phyloP scores from a whole-genome alignment of 2,329 filamentous ascomycete genomes.

The Botrytis galanthina region DNA sequence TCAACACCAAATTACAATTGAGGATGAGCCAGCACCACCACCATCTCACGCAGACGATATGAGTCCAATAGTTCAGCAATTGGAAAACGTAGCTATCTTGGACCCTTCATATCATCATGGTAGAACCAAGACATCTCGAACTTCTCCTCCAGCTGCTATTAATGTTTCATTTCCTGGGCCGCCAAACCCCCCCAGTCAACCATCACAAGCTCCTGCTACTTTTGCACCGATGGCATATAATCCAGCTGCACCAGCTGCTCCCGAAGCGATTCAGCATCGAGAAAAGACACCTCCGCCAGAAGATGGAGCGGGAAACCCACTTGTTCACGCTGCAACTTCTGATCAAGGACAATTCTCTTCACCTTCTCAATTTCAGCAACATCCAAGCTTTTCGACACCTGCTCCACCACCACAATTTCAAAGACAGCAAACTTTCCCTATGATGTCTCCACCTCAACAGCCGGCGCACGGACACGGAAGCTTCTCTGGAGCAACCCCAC shows the following conservation, averaged over 20 bases:
- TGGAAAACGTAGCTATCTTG: conserved; percentile 69
- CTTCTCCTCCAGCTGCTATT: conserved; percentile 23
- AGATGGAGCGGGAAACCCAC: conserved; percentile 59
- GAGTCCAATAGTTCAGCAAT: conserved; percentile 69
- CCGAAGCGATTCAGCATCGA: conserved; percentile 67
- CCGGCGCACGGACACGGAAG: conserved; percentile 1
- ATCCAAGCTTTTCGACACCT: conserved; percentile 13
- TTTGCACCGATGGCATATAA: conserved; percentile 69
- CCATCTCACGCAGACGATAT: conserved; percentile 49
- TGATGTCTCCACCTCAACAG: conserved; percentile 20
- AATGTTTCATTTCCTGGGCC: conserved; percentile 32
- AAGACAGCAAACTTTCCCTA: conserved; percentile 17
- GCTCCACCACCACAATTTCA: conserved; percentile 26
- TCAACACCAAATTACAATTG: conserved; percentile 57
- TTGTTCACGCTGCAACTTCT: conserved; percentile 56
- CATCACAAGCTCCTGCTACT: conserved; percentile 41
- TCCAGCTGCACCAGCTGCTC: conserved; percentile 72
- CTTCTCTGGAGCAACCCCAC: conserved; percentile 7
- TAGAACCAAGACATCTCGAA: conserved; percentile 33
- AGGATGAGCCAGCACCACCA: conserved; percentile 59
- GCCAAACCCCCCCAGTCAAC: conserved; percentile 40
- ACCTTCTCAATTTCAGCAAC: conserved; percentile 44
- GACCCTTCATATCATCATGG: conserved; percentile 49
- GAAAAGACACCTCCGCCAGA: conserved; percentile 78
- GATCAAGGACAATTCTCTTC: conserved; percentile 56